phyloP scores from a whole-genome alignment of 202 grass and related monocot species.

The Tripidium arundinaceum region DNA sequence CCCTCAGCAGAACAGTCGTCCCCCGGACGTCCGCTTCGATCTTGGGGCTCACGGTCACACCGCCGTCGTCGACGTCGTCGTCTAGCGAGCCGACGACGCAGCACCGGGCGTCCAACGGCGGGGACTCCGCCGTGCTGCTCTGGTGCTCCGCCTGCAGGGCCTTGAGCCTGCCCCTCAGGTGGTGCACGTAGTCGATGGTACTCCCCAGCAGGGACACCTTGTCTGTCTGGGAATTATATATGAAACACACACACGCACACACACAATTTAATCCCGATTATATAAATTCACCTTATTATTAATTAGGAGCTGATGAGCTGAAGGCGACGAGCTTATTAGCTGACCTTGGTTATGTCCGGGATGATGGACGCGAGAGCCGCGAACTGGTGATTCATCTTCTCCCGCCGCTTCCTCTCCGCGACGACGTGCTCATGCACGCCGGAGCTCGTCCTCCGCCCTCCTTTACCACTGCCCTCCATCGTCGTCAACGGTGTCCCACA shows the following conservation, averaged over 20 bases:
- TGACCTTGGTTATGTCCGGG: conserved; percentile 30
- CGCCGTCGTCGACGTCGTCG: neutral
- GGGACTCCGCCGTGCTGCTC: neutral
- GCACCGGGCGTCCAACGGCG: neutral
- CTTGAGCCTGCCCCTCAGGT: conserved; percentile 4
- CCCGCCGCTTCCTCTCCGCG: conserved; percentile 25
- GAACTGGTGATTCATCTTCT: conserved; percentile 33
- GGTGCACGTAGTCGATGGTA: conserved; percentile 28
- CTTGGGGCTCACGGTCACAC: neutral
- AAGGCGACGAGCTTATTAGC: neutral
- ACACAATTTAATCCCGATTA: too few relatives aligned
- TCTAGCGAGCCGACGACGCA: neutral
- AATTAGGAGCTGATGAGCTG: neutral
- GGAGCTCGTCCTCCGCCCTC: neutral
- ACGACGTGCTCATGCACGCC: neutral
- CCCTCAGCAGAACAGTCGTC: neutral
- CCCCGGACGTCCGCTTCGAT: conserved; percentile 9
- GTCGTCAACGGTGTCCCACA: neutral
- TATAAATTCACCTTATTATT: neutral
- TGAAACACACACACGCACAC: too few relatives aligned
- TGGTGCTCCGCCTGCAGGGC: neutral
- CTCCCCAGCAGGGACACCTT: conserved; percentile 33
- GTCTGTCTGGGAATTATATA: conserved; percentile 23
- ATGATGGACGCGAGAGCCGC: conserved; percentile 25
- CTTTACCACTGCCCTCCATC: neutral